A percentile compares a stretch with the other conserved stretches of the same genome.
Conservation (phyloP, 2,329 filamentous ascomycete species). For the Podosphaera fusca region DNA sequence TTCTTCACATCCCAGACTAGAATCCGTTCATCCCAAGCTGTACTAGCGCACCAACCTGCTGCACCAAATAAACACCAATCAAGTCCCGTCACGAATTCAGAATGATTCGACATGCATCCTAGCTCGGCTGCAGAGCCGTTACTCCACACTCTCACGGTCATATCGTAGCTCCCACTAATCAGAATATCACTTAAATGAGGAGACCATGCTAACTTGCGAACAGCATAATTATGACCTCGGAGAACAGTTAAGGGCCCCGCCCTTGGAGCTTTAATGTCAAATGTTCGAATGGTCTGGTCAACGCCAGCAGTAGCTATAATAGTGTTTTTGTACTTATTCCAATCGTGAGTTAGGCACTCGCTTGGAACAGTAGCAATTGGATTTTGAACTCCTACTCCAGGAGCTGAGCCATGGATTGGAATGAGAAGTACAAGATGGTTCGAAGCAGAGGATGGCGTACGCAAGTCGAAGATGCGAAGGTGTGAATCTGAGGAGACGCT, state of each 20-base stretch:
- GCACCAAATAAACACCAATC: constrained; percentile 96
- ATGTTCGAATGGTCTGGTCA: constrained; percentile 66
- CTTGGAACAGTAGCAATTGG: constrained; percentile 27
- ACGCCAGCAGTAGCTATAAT: constrained; percentile 77
- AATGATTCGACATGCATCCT: constrained; percentile 71
- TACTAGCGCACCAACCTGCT: constrained; percentile 86
- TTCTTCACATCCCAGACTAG: constrained; percentile 75
- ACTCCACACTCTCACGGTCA: constrained; percentile 88
- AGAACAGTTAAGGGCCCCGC: constrained; percentile 52
- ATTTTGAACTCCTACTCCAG: constrained; percentile 8
- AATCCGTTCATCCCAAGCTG: constrained; percentile 81
- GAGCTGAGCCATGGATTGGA: constrained; percentile 48
- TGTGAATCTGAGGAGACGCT: constrained; percentile 77
- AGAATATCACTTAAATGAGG: constrained; percentile 80
- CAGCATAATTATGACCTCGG: constrained; percentile 74
- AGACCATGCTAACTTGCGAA: constrained; percentile 71
- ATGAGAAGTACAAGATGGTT: constrained; percentile 72
- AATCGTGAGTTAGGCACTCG: constrained; percentile 86
- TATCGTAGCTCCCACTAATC: constrained; percentile 83
- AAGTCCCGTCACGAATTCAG: constrained; percentile 86
- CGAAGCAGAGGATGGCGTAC: constrained; percentile 61
- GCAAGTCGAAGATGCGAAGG: constrained; percentile 74
- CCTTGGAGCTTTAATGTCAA: constrained; percentile 61
- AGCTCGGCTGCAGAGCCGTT: constrained; percentile 31
- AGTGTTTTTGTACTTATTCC: constrained; percentile 89